Base-by-base conservation (phyloP, 1,284 basidiomycete species). In the Moniliophthora roreri region DNA sequence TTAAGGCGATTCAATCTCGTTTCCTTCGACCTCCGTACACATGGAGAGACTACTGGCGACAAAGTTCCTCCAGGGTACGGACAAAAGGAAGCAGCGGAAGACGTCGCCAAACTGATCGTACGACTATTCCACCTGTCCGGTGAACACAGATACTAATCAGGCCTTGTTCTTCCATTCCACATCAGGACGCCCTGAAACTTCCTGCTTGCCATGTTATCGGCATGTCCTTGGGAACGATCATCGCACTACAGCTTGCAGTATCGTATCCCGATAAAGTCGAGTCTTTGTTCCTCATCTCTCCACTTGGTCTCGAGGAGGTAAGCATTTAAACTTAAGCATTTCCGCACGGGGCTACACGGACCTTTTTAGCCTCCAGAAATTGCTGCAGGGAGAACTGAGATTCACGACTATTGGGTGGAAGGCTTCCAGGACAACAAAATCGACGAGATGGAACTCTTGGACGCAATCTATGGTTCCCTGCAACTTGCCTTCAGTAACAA, bases 261-360 rank as follows among this genome's bases (percentile, higher is more conserved):
- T 55, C 54, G 7, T 64, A 70, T 51, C 71, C 74, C 3, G 59
- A 69, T 3, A 59, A 61, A 39, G 64, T 73, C 8, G 60, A 69
- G 20, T 74, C 74, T 0, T 59, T 74, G 15, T 73, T 69, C 2
- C 51, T 74, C 2, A 70, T 72, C 51, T 75, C 73, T 1, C 71
- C 71, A 7, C 61, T 72, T 28, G 62, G 72, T 2, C 59, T 66
- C 5, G 61, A 58, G 11, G 73, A 76, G 64, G 74, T 73, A 42
- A 47, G 67, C 53, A 39, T 26, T 11, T 26, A 15, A 15, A n/a
- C 8, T 41, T 15, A 20, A 23, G 7, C 46, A 48, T 46, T 40
- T 16, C 32, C 15, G 24, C 16, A 32, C 28, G 28, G 7, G 28
- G 11, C 28, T 32, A 6, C 6, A 32, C 28, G 11, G 28, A 53